phyloP scores from a whole-genome alignment of 768 basidiomycete genomes.

The Pulveroboletus ravenelii region DNA sequence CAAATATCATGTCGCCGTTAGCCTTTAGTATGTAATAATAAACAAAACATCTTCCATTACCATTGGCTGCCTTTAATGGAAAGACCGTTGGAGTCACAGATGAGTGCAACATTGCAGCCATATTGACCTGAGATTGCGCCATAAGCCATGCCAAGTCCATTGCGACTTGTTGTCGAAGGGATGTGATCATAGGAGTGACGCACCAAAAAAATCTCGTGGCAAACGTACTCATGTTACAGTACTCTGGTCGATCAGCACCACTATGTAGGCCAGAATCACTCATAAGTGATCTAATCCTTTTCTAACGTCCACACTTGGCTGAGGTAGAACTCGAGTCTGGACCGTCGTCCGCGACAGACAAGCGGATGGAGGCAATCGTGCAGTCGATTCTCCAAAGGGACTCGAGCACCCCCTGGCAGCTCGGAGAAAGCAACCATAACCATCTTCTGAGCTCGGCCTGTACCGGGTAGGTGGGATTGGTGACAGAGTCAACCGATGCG shows the following conservation, averaged over 20 bases:
- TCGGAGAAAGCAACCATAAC: neutral
- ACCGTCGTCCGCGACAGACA: neutral
- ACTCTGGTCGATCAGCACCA: no score
- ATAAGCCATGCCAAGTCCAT: neutral
- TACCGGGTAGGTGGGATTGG: no score
- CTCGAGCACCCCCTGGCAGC: neutral
- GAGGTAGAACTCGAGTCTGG: neutral
- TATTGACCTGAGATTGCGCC: neutral
- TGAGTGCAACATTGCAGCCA: no score
- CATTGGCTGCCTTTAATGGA: no score
- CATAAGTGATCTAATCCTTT: no score
- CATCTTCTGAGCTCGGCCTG: neutral
- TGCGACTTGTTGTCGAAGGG: no score
- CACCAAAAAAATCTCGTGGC: no score
- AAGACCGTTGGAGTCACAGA: no score
- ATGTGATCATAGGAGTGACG: no score
- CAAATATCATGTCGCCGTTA: neutral
- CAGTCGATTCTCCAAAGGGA: neutral
- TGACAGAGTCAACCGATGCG: neutral
- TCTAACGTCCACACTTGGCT: no score
- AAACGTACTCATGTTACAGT: no score
- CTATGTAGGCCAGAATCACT: no score
- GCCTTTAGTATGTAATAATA: slow-evolving; percentile 5
- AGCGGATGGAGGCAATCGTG: neutral
- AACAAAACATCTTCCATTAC: neutral